Base-by-base conservation (phyloP, 2,329 filamentous ascomycete genomes). In the Cladosporium sphaerospermum region DNA sequence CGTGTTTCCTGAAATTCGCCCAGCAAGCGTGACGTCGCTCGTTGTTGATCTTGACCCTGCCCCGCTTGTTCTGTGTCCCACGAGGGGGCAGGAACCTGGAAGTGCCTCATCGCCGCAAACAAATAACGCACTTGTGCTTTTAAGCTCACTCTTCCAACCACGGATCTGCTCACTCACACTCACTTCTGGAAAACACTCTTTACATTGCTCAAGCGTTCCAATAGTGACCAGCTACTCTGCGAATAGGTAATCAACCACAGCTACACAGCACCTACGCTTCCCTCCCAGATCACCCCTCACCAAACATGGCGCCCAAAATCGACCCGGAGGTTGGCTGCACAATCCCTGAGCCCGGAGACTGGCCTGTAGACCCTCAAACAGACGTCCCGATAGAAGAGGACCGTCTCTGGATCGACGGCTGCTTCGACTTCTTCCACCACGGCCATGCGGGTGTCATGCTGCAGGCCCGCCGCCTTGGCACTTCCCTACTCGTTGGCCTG, bases 351-450 rank as follows among this genome's bases (percentile, higher is more conserved):
- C 66, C 73, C 23, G 82, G 82, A 49, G 64, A 80, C 59, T 85
- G 82, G 82, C 82, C 82, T n/a, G 79, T 82, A 37, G 79, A 79
- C 60, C 82, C 82, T 9, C 82, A 85, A 68, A 72, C 83, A 39
- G 79, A 82, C 64, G 67, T 80, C 40, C 67, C 73, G 2, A 75
- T 85, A 44, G 74, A 72, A 23, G 78, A 85, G 54, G 83, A 88
- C 63, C 84, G 92, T 61, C 88, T 99, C 65, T 99, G 95, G 95
- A 88, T 99, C 23, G 93, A 99, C 70, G 93, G 93, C 58, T 99
- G 93, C 78, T 99, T 96, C 75, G 93, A 99, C 76, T 99, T 99
- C 73, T 95, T 91, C 74, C 93, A 99, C 71, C 93, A 97, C 70
- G 93, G 93, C 64, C 93, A 99, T 75, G 93, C 93, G 4, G 93